Evolutionary conservation across 1,284 basidiomycete genomes (phyloP).

Genomic region (Cutaneotrichosporon dermatis): DNA sequence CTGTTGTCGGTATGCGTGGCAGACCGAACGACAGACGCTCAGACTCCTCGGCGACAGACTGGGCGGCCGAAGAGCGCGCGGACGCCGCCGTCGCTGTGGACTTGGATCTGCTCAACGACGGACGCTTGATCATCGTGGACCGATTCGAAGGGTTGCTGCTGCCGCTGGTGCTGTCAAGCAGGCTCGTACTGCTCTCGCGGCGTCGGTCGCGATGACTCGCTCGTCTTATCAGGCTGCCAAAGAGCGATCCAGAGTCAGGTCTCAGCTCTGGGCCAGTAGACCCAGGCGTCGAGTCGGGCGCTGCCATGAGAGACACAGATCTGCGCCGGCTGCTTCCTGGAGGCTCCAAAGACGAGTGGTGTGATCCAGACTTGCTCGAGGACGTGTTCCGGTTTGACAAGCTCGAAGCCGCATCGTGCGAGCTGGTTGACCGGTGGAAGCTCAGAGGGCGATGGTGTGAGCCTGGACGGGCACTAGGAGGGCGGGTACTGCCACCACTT

Average conservation of each 20-base stretch:
- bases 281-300: not conserved
- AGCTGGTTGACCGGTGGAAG: too few species aligned
- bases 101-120: not conserved
- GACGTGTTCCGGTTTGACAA: too few species aligned
- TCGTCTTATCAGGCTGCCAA: constrained; percentile 3
- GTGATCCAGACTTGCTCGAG: not conserved
- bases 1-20: constrained; percentile 29
- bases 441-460: too few species aligned
- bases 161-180: not conserved
- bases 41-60: not conserved
- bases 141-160: not conserved
- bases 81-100: too few species aligned
- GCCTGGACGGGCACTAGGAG: too few species aligned
- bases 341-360: not conserved
- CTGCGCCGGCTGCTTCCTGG: not conserved
- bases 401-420: too few species aligned
- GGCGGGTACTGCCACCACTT: not conserved
- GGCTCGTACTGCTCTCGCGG: constrained; percentile 3
- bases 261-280: not conserved
- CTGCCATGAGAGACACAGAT: not conserved
- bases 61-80: not conserved
- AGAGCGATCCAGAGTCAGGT: constrained; percentile 2
- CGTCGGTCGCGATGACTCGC: constrained; percentile 1
- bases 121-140: not conserved
- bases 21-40: constrained; percentile 39